These are phyloP conservation scores for Flaveria brownii DNA, from an alignment of 129 eudicot species.

Conservation along the genomic window DNA sequence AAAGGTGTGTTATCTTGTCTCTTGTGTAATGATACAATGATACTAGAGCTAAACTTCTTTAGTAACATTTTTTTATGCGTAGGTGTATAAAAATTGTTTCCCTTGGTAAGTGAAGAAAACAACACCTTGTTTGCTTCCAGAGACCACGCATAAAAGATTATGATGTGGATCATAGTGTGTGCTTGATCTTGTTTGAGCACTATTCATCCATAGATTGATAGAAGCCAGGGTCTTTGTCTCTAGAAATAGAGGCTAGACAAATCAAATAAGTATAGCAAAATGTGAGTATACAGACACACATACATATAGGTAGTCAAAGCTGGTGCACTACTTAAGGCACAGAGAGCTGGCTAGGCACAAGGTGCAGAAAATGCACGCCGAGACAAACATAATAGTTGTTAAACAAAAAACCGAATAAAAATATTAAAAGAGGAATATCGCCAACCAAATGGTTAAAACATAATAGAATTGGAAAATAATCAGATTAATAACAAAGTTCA, in stretches of 20 bases:
- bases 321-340: background rate
- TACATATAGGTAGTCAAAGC: background rate
- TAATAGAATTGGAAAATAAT: background rate
- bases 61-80: background rate
- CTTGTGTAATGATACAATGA: conserved; percentile 5
- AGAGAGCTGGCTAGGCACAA: background rate
- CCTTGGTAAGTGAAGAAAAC: background rate
- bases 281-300: background rate
- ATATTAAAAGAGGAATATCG: too few relatives aligned
- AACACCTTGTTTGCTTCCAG: conserved; percentile 83
- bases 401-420: background rate
- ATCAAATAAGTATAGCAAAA: conserved; percentile 13
- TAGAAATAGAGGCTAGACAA: conserved; percentile 68
- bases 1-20: conserved; percentile 1
- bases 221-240: conserved; percentile 59
- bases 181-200: conserved; percentile 68
- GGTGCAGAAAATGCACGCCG: background rate
- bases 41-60: background rate
- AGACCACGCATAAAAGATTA: conserved; percentile 75
- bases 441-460: background rate
- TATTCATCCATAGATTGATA: conserved; percentile 92
- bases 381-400: background rate
- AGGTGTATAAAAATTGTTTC: background rate
- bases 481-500: background rate
- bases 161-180: conserved; percentile 99